These are phyloP conservation scores for Sergeia podlipaevii DNA, from an alignment of 208 protist species.

Conservation along the genomic window DNA sequence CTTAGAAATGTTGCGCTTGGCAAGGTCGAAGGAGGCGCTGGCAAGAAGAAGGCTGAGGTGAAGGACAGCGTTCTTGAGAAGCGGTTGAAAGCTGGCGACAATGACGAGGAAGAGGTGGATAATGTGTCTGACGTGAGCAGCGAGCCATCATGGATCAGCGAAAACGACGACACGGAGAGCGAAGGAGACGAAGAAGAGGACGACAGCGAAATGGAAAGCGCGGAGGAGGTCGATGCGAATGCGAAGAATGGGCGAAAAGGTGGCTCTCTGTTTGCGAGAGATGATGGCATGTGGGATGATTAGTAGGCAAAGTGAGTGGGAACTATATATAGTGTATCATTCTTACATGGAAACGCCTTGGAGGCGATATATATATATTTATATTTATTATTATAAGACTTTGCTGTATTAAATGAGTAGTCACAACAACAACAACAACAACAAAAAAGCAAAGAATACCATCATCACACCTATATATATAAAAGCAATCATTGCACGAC, in stretches of 20 bases:
- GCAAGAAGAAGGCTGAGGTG: neutral
- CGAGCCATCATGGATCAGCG: constrained; percentile 44
- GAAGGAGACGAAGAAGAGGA: neutral
- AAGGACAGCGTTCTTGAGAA: neutral
- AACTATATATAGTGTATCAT: too few species aligned
- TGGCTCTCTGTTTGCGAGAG: constrained; percentile 3
- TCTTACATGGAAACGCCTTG: too few species aligned
- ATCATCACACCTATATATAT: too few species aligned
- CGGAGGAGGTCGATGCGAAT: constrained; percentile 8
- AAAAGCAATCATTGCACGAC: too few species aligned
- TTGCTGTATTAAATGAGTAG: too few species aligned
- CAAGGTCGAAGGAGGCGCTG: neutral
- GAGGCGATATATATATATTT: too few species aligned
- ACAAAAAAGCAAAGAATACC: too few species aligned
- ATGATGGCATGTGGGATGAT: constrained; percentile 57
- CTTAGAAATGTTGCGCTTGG: constrained; percentile 60
- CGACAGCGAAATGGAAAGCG: constrained; percentile 3
- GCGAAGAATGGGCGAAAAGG: constrained; percentile 14
- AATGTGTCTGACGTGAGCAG: constrained; percentile 27
- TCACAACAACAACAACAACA: too few species aligned
- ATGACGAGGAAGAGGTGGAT: constrained; percentile 14
- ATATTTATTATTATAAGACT: too few species aligned
- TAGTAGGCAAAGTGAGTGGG: constrained; percentile 3
- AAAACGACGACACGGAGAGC: constrained; percentile 58
- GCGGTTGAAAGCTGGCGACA: neutral